phyloP scores from a whole-genome alignment of 1,139 yeast species.

The Zygosaccharomyces pseudobailii region DNA sequence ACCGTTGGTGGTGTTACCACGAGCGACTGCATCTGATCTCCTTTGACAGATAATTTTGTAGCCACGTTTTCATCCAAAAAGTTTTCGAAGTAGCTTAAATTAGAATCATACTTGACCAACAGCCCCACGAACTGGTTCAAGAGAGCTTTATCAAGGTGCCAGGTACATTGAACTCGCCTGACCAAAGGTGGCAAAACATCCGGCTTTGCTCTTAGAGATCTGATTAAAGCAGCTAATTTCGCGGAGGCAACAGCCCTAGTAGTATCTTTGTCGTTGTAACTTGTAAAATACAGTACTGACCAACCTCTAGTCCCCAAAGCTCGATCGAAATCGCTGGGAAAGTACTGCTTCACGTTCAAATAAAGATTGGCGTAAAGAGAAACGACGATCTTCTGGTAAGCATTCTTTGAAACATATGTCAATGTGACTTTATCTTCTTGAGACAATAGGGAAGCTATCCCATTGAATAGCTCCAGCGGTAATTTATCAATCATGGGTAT shows the following conservation, averaged over 20 bases:
- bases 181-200: conserved; percentile 20
- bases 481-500: conserved; percentile 24
- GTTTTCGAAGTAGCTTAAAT: conserved; percentile 26
- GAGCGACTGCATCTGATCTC: conserved; percentile 15
- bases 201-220: conserved; percentile 21
- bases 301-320: conserved; percentile 23
- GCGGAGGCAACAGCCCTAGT: conserved; percentile 10
- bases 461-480: conserved; percentile 25
- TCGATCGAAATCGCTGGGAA: conserved; percentile 24
- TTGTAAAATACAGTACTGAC: conserved; percentile 23
- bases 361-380: conserved; percentile 26
- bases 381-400: conserved; percentile 15
- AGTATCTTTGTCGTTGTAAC: conserved; percentile 4
- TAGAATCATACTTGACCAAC: conserved; percentile 16
- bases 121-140: conserved; percentile 18
- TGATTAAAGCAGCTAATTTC: conserved; percentile 22
- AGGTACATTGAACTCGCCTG: conserved; percentile 27
- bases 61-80: conserved; percentile 23
- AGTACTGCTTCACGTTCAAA: conserved; percentile 25
- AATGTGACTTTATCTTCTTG: conserved; percentile 29
- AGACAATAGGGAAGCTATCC: conserved; percentile 16
- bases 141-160: conserved; percentile 26
- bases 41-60: conserved; percentile 14
- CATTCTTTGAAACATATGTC: conserved; percentile 21
- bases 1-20: conserved; percentile 20